phyloP scores from a whole-genome alignment of 306 rosid genomes.

The Prunus campanulata region DNA sequence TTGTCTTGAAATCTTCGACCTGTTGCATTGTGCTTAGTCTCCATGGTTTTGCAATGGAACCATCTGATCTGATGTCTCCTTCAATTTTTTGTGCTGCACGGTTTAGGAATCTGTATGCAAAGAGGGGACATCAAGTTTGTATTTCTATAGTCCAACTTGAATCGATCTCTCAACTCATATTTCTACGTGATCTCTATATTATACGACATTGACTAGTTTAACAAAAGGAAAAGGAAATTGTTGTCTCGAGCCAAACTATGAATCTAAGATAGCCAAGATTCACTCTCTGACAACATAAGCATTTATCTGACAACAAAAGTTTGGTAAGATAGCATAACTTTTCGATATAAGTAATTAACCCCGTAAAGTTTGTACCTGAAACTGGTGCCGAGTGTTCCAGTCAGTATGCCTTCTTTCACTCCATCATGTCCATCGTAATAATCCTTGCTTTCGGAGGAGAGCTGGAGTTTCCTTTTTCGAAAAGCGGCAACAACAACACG shows the following conservation, averaged over 20 bases:
- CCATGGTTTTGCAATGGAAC: too few relatives aligned
- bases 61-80: too few relatives aligned
- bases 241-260: too few relatives aligned
- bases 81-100: conserved; percentile 42
- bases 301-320: too few relatives aligned
- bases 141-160: background rate
- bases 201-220: too few relatives aligned
- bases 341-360: background rate
- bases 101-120: conserved; percentile 41
- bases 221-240: too few relatives aligned
- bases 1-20: too few relatives aligned
- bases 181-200: too few relatives aligned
- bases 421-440: conserved; percentile 16
- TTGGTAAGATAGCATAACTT: too few relatives aligned
- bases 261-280: too few relatives aligned
- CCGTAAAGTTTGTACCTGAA: conserved; percentile 33
- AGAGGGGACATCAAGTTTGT: background rate
- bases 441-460: conserved; percentile 24
- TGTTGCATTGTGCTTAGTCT: too few relatives aligned
- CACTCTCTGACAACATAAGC: too few relatives aligned
- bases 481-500: conserved; percentile 37
- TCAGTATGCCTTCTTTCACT: background rate
- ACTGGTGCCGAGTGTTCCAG: conserved; percentile 24
- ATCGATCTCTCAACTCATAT: background rate
- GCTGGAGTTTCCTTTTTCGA: conserved; percentile 28